Evolutionary conservation across 192 early-diverging fungal genomes (phyloP), one percentile per base, ranked within the genome.

Genomic region (Phlyctochytrium bullatum): DNA sequence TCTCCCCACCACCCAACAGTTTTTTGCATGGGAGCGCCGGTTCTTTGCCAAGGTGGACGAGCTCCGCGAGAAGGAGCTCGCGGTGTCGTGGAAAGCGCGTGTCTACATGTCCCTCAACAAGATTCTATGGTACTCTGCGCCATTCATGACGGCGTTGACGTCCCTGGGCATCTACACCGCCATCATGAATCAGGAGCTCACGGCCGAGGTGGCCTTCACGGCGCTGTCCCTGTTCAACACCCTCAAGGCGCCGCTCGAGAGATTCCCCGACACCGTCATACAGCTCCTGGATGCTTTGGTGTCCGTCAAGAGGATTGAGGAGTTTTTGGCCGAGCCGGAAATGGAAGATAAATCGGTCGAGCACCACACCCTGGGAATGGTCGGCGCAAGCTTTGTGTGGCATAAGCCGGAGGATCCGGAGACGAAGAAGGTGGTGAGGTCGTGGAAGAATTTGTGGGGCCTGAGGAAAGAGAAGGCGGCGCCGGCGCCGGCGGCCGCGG

Each of bases 161-260:
- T 83, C 85, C 0, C 81, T 86, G 64, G 60, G 68, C 1, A 70
- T 74, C 61, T 85, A 80, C 53, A 82, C 83, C 52, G 78, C 77
- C 35, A 14, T 85, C 17, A 70, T 72, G 16, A 78, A 77, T 17
- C 62, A 69, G 16, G 78, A 81, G 12, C 73, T 95, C 33, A 91
- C 84, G 0, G 79, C 84, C 28, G 69, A 81, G 57, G 64, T 88
- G 35, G 86, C 89, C 0, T 87, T 87, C 64, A 81, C 81, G 0
- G 71, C 71, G 25, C 75, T 87, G 64, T 77, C 80, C 0, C 63
- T 88, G 1, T 88, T 87, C 71, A 76, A 75, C 0, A 76, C 84
- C 78, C 68, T 88, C 3, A 73, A 73, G 25, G 74, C 68, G 17
- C 86, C 86, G 2, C 66, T 87, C 51, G 20, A 47, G 40, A 20